A percentile compares a stretch with the other conserved stretches of the same genome.
Evolutionary conservation across 768 basidiomycete genomes (phyloP).

Genomic region (Postia placenta): DNA sequence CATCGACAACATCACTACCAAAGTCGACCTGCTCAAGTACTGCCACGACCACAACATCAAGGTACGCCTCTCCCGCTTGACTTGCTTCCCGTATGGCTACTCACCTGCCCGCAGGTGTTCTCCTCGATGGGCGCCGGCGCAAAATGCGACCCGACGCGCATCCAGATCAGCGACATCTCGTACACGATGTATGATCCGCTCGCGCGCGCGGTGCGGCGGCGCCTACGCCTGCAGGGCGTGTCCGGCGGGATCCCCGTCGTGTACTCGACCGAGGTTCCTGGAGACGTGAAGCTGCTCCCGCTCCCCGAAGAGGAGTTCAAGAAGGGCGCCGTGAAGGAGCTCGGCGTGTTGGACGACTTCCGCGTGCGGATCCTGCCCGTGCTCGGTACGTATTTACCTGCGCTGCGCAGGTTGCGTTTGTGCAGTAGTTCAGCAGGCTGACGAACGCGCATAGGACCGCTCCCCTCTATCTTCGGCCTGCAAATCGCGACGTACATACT

Average conservation of each 20-base stretch:
- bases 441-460: conserved; percentile 42
- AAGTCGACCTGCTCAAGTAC: conserved; percentile 88
- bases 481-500: conserved; percentile 86
- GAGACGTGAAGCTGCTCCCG: conserved; percentile 84
- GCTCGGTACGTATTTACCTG: conserved; percentile 46
- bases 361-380: conserved; percentile 92
- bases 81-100: not conserved
- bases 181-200: conserved; percentile 91
- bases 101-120: conserved; percentile 54
- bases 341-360: conserved; percentile 89
- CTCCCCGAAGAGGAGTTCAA: conserved; percentile 88
- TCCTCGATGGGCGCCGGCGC: conserved; percentile 97
- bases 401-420: too few species aligned
- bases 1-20: conserved; percentile 96
- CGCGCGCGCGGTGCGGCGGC: conserved; percentile 81
- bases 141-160: conserved; percentile 89
- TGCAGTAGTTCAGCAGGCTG: not conserved
- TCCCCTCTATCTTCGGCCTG: conserved; percentile 89
- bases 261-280: conserved; percentile 91
- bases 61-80: conserved; percentile 40
- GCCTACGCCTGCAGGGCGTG: conserved; percentile 59
- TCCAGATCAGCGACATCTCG: conserved; percentile 95
- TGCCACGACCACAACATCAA: conserved; percentile 78
- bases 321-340: conserved; percentile 84
- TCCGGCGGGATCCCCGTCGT: conserved; percentile 77